Percentiles rank a stretch among this genome's conserved stretches.
Conservation (phyloP, 495 filamentous ascomycete species). For the Rhypophila decipiens region DNA sequence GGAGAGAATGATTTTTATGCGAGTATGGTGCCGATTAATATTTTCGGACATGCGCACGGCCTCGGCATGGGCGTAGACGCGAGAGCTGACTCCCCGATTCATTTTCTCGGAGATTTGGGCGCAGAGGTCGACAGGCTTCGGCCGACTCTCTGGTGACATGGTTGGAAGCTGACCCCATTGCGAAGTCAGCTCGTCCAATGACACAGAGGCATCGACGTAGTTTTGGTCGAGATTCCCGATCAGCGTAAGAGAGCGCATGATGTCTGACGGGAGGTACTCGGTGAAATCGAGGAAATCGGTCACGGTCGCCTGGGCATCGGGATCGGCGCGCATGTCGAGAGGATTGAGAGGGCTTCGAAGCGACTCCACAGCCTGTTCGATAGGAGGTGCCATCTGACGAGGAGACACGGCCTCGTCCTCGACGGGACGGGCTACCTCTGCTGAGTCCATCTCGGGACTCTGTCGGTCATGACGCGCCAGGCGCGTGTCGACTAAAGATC, state of each 20-base stretch:
- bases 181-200: slow-evolving; percentile 66
- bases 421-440: slow-evolving; percentile 15
- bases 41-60: slow-evolving; percentile 72
- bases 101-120: slow-evolving; percentile 69
- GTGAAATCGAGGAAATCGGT: slow-evolving; percentile 96
- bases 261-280: slow-evolving; percentile 91
- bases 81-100: slow-evolving; percentile 65
- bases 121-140: slow-evolving; percentile 52
- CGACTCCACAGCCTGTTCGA: slow-evolving; percentile 23
- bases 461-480: background rate
- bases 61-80: slow-evolving; percentile 75
- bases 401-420: slow-evolving; percentile 35
- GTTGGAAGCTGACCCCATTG: slow-evolving; percentile 66
- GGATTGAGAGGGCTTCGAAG: slow-evolving; percentile 22
- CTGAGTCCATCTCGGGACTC: slow-evolving; percentile 5
- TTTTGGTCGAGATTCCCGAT: slow-evolving; percentile 75
- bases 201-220: slow-evolving; percentile 57
- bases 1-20: slow-evolving; percentile 66
- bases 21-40: slow-evolving; percentile 69
- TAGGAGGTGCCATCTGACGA: slow-evolving; percentile 25
- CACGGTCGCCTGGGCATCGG: slow-evolving; percentile 89
- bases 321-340: slow-evolving; percentile 54
- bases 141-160: slow-evolving; percentile 43
- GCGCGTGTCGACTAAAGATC: too few relatives aligned
- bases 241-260: slow-evolving; percentile 81